These are phyloP conservation scores for Aspergillus diversus DNA, from an alignment of 495 filamentous ascomycete species.

Conservation along the genomic window DNA sequence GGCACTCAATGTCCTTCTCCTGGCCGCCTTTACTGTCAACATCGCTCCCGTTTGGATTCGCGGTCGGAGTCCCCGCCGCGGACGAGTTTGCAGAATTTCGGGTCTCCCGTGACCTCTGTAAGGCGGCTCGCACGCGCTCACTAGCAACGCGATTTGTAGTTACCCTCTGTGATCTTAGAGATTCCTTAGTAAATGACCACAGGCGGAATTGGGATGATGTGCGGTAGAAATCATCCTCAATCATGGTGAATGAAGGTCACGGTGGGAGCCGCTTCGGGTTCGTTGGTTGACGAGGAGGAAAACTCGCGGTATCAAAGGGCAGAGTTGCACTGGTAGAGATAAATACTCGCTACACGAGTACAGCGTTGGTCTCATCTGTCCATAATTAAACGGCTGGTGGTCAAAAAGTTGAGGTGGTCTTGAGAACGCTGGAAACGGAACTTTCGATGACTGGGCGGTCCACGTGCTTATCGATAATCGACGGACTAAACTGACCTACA, in stretches of 20 bases:
- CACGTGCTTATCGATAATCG: constrained; percentile 36
- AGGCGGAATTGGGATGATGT: constrained; percentile 84
- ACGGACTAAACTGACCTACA: background rate
- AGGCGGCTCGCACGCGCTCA: constrained; percentile 68
- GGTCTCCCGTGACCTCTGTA: constrained; percentile 52
- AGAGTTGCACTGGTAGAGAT: background rate
- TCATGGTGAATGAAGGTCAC: constrained; percentile 43
- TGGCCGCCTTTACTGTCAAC: constrained; percentile 33
- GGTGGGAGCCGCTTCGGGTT: background rate
- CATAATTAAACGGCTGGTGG: constrained; percentile 4
- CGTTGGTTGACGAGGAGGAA: background rate
- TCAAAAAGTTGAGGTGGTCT: background rate
- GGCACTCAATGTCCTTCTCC: constrained; percentile 67
- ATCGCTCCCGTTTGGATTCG: constrained; percentile 37
- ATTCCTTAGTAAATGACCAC: constrained; percentile 87
- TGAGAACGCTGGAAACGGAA: constrained; percentile 6
- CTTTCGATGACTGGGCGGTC: constrained; percentile 14
- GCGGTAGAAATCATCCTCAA: constrained; percentile 91
- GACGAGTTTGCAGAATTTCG: constrained; percentile 44
- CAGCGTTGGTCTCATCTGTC: constrained; percentile 6
- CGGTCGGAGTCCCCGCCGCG: constrained; percentile 39
- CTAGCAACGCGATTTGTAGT: constrained; percentile 76
- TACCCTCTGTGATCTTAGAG: constrained; percentile 68
- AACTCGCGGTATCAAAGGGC: background rate
- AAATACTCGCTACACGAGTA: constrained; percentile 12